Conservation (phyloP, 805 yeast species). For the Lachancea thermotolerans region DNA sequence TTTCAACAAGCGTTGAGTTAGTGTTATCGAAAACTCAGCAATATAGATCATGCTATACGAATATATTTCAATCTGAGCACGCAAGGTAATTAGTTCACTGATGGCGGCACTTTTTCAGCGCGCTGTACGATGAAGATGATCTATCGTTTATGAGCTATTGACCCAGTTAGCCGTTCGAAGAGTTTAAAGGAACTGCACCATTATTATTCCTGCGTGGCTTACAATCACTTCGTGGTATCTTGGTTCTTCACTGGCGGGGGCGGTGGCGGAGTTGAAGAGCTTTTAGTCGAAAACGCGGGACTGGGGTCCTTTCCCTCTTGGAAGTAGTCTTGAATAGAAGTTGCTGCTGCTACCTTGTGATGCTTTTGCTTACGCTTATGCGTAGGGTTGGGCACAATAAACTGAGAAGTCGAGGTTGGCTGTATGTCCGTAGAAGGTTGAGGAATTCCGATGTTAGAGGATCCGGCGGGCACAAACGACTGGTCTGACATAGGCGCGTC, state of each 20-base stretch:
- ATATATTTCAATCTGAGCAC: no score
- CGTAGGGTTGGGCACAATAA: conserved; percentile 11
- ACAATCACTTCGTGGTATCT: background rate
- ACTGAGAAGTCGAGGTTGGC: conserved; percentile 4
- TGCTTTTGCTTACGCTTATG: conserved; percentile 14
- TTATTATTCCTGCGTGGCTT: no score
- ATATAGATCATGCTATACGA: no score
- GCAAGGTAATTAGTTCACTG: no score
- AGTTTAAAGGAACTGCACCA: no score
- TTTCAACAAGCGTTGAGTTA: no score
- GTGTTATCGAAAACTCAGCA: no score
- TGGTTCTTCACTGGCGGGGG: conserved; percentile 4
- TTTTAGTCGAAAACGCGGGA: conserved; percentile 2
- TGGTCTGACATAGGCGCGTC: conserved; percentile 15
- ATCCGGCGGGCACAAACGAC: conserved; percentile 7
- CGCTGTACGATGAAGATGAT: no score
- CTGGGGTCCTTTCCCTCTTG: conserved; percentile 28
- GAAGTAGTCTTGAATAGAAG: conserved; percentile 25
- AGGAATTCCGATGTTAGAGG: background rate
- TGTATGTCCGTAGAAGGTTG: background rate
- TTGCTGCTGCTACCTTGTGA: conserved; percentile 8
- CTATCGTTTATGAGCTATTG: no score
- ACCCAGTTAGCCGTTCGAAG: no score
- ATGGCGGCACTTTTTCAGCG: no score
- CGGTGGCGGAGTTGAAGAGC: conserved; percentile 5